These are phyloP conservation scores for Penicillium parvum DNA, from an alignment of 495 filamentous ascomycete species.

Conservation along the genomic window DNA sequence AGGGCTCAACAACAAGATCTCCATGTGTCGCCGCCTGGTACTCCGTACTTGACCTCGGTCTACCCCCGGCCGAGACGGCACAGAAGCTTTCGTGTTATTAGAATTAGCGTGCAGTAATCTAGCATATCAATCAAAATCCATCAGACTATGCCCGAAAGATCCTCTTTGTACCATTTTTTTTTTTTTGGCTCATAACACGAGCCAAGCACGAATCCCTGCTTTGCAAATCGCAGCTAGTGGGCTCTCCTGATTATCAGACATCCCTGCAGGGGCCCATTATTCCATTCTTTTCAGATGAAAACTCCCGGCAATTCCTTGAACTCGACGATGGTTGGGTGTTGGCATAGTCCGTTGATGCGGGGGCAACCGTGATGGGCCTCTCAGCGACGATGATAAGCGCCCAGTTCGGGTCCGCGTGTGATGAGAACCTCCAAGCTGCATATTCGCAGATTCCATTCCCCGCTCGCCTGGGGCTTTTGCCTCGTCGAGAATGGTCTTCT, in stretches of 20 bases:
- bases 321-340: slow-evolving; percentile 9
- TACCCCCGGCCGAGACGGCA: not conserved
- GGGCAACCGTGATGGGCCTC: slow-evolving; percentile 16
- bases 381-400: slow-evolving; percentile 27
- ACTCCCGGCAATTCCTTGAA: slow-evolving; percentile 2
- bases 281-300: too few species aligned
- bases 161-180: too few species aligned
- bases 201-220: not conserved
- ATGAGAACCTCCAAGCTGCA: slow-evolving; percentile 25
- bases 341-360: slow-evolving; percentile 12
- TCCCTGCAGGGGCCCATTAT: slow-evolving; percentile 2
- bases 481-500: not conserved
- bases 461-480: slow-evolving; percentile 5
- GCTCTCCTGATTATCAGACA: too few species aligned
- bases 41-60: not conserved
- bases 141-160: not conserved
- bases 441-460: slow-evolving; percentile 24
- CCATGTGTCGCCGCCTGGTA: not conserved
- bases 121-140: not conserved
- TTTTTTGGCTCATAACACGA: too few species aligned
- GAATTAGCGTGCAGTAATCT: not conserved
- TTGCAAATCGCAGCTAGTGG: not conserved
- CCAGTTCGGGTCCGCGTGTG: slow-evolving; percentile 21
- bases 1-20: not conserved
- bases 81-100: not conserved